These are phyloP conservation scores for Populus deltoides DNA, from an alignment of 345 rosid species.

Conservation along the genomic window DNA sequence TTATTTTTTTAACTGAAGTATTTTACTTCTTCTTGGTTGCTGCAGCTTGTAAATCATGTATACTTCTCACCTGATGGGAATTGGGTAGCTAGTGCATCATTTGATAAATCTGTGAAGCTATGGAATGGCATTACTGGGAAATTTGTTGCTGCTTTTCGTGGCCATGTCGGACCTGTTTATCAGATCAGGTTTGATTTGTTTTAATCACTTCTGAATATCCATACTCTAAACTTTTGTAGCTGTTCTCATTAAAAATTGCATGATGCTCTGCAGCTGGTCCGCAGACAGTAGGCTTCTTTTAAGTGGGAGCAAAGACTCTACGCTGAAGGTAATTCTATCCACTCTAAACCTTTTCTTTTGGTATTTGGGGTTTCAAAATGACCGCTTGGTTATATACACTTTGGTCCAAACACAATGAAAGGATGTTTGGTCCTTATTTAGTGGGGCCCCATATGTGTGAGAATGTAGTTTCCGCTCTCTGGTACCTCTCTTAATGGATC, in stretches of 20 bases:
- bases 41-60: slow-evolving; percentile 91
- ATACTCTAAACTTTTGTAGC: neutral
- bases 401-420: too few relatives aligned
- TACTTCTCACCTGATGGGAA: slow-evolving; percentile 95
- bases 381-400: too few relatives aligned
- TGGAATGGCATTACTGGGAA: slow-evolving; percentile 91
- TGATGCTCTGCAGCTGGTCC: slow-evolving; percentile 67
- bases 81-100: slow-evolving; percentile 97
- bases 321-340: slow-evolving; percentile 61
- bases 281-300: slow-evolving; percentile 95
- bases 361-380: neutral
- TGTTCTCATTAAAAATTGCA: slow-evolving; percentile 13
- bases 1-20: neutral
- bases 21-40: slow-evolving; percentile 15
- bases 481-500: neutral
- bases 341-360: neutral
- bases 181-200: slow-evolving; percentile 63
- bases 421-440: too few relatives aligned
- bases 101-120: slow-evolving; percentile 84
- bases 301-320: slow-evolving; percentile 96
- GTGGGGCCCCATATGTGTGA: too few relatives aligned
- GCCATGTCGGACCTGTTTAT: slow-evolving; percentile 94
- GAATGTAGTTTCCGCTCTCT: neutral
- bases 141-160: slow-evolving; percentile 78
- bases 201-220: neutral